phyloP scores from a whole-genome alignment of 169 alveolate species.

The Eimeria necatrix region DNA sequence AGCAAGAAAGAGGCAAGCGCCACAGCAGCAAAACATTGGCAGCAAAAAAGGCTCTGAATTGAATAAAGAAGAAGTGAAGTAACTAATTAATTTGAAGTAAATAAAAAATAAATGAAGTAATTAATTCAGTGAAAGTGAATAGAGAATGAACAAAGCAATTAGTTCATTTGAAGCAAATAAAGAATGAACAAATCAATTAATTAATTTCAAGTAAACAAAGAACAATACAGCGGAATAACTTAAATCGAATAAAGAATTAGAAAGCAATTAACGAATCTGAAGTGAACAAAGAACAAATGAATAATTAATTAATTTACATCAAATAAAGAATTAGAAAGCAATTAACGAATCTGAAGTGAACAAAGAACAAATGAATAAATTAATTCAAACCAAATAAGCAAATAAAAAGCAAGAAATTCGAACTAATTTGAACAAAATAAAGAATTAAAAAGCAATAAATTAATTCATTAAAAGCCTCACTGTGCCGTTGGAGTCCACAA shows the following conservation, averaged over 20 bases:
- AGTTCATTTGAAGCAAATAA: neutral
- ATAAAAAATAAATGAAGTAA: neutral
- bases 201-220: neutral
- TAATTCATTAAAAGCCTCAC: conserved; percentile 6
- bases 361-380: neutral
- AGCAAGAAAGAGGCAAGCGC: neutral
- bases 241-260: too few species aligned
- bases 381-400: too few species aligned
- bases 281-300: too few species aligned
- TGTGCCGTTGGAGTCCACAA: conserved; percentile 94
- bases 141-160: neutral
- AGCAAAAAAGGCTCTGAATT: neutral
- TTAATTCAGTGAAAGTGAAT: too few species aligned
- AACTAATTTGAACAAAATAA: too few species aligned
- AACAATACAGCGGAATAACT: neutral
- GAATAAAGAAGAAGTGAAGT: neutral
- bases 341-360: neutral
- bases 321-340: neutral
- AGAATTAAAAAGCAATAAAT: too few species aligned
- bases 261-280: too few species aligned
- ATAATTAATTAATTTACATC: too few species aligned
- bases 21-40: neutral
- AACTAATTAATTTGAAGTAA: too few species aligned
- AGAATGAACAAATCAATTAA: neutral
- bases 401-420: too few species aligned